Evolutionary conservation across 2,329 filamentous ascomycete species (phyloP).

Genomic region (Penicillium olsonii): DNA sequence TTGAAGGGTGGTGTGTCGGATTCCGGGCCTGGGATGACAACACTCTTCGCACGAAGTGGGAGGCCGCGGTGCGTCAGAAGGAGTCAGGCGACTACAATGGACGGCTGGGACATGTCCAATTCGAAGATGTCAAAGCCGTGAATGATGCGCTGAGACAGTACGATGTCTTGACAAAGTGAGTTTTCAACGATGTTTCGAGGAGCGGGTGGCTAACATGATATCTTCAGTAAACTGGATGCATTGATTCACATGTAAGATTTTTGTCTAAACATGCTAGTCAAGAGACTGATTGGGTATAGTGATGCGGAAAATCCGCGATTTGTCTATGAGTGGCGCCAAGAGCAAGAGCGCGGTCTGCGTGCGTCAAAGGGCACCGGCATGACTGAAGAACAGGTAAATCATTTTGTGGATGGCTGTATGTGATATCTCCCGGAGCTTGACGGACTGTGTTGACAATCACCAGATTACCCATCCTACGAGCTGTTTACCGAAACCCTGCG

Average conservation of each 20-base stretch:
- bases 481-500: conserved; percentile 64
- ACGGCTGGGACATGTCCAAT: conserved; percentile 55
- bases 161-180: conserved; percentile 58
- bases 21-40: conserved; percentile 67
- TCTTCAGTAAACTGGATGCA: conserved; percentile 56
- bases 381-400: conserved; percentile 75
- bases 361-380: conserved; percentile 71
- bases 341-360: conserved; percentile 76
- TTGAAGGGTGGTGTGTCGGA: conserved; percentile 91
- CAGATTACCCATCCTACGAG: conserved; percentile 71
- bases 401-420: conserved; percentile 70
- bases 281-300: conserved; percentile 28
- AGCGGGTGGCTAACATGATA: conserved; percentile 14
- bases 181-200: not conserved
- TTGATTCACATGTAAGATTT: conserved; percentile 62
- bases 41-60: conserved; percentile 57
- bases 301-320: conserved; percentile 72
- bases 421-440: conserved; percentile 8
- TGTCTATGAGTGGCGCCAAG: conserved; percentile 80
- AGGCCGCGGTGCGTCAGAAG: conserved; percentile 47
- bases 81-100: conserved; percentile 54
- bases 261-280: not conserved
- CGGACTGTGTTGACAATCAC: conserved; percentile 1
- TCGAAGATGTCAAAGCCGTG: conserved; percentile 59
- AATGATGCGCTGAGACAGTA: conserved; percentile 62